Evolutionary conservation across 257 asterid species (phyloP).

Genomic region (Plectranthus barbatus): DNA sequence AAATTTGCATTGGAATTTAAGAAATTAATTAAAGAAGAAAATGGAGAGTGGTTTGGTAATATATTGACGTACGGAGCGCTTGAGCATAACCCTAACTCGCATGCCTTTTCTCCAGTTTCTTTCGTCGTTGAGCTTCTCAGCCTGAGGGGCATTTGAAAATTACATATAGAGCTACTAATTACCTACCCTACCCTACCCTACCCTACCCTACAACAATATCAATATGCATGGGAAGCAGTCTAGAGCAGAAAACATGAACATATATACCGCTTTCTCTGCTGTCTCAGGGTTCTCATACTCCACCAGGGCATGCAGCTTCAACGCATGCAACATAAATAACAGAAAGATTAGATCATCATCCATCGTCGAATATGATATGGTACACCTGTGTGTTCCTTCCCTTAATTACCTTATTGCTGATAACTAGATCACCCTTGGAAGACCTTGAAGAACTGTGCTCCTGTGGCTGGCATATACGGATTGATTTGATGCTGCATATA

Average conservation of each 20-base stretch:
- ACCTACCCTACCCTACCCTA: no score
- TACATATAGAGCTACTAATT: no score
- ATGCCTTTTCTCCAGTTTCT: conserved; percentile 94
- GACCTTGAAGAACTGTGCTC: conserved; percentile 60
- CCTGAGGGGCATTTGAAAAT: background rate
- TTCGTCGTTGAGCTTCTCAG: conserved; percentile 78
- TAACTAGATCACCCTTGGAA: conserved; percentile 55
- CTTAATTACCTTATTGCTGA: conserved; percentile 69
- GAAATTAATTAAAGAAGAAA: no score
- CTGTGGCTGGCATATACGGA: conserved; percentile 91
- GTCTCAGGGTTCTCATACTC: conserved; percentile 77
- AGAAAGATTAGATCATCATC: background rate
- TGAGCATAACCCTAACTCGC: conserved; percentile 77
- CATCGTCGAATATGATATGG: no score
- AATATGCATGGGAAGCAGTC: no score
- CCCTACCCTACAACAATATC: no score
- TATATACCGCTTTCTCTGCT: conserved; percentile 74
- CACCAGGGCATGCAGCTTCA: conserved; percentile 81
- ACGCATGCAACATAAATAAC: no score
- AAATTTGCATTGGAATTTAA: no score
- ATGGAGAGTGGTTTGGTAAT: no score
- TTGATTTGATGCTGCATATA: conserved; percentile 55
- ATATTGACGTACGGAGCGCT: conserved; percentile 47
- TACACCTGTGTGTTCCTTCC: no score
- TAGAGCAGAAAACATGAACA: no score